phyloP scores from a whole-genome alignment of 73 alveolate genomes.

The Paramecium pentaurelia region DNA sequence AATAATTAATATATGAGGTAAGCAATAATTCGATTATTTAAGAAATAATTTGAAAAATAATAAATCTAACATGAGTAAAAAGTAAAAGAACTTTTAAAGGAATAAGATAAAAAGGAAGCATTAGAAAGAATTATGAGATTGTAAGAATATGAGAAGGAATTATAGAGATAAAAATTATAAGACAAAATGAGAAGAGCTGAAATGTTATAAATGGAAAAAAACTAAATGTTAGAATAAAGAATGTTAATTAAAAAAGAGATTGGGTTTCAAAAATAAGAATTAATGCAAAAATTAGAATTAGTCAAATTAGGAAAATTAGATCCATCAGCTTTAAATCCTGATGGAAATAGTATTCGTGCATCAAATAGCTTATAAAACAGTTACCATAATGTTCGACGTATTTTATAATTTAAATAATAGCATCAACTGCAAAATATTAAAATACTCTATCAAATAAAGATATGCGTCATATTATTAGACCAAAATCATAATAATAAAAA shows the following conservation, averaged over 20 bases:
- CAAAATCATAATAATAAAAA: background rate
- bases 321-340: background rate
- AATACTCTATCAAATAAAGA: constrained; percentile 21
- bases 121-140: constrained; percentile 31
- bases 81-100: background rate
- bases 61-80: background rate
- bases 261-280: constrained; percentile 28
- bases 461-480: background rate
- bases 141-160: constrained; percentile 15
- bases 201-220: background rate
- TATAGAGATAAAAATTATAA: background rate
- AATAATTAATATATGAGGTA: background rate
- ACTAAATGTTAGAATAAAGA: constrained; percentile 7
- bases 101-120: constrained; percentile 6
- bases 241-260: constrained; percentile 25
- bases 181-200: constrained; percentile 46
- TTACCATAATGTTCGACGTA: constrained; percentile 6
- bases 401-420: background rate
- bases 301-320: constrained; percentile 28
- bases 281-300: background rate
- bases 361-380: background rate
- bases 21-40: background rate
- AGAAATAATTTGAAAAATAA: constrained; percentile 6
- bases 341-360: background rate
- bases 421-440: constrained; percentile 29